phyloP scores from a whole-genome alignment of 176 grass and related monocot species.

The Musa troglodytarum region DNA sequence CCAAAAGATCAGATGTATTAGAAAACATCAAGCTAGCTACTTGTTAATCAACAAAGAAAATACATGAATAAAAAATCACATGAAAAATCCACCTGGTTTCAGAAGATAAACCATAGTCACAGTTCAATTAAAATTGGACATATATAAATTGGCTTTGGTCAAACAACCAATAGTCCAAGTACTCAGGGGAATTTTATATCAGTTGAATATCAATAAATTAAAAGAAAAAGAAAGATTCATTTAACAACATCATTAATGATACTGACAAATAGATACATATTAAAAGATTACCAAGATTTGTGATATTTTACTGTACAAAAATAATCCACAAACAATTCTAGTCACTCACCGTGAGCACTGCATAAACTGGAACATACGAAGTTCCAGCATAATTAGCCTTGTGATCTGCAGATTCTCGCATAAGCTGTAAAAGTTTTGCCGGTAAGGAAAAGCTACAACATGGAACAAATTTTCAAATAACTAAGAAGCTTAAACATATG shows the following conservation, averaged over 20 bases:
- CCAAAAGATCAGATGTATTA: no score
- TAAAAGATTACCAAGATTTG: neutral
- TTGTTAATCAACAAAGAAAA: no score
- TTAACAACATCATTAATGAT: no score
- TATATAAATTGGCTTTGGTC: neutral
- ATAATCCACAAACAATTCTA: conserved; percentile 13
- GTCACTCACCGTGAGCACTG: conserved; percentile 59
- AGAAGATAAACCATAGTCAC: neutral
- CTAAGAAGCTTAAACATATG: neutral
- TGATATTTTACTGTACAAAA: conserved; percentile 1
- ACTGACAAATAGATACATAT: no score
- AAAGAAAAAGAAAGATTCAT: no score
- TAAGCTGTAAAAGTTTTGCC: conserved; percentile 36
- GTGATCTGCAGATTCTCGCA: conserved; percentile 37
- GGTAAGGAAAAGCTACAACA: conserved; percentile 11
- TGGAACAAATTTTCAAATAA: neutral
- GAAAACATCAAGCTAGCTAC: no score
- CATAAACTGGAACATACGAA: conserved; percentile 80
- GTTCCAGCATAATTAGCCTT: conserved; percentile 56
- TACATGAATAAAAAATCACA: neutral
- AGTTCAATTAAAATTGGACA: neutral
- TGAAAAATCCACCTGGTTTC: neutral
- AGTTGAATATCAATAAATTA: no score
- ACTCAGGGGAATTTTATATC: no score
- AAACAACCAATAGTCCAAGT: no score